These are phyloP conservation scores for Colletotrichum cereale DNA, from an alignment of 2,329 filamentous ascomycete genomes.

Conservation along the genomic window DNA sequence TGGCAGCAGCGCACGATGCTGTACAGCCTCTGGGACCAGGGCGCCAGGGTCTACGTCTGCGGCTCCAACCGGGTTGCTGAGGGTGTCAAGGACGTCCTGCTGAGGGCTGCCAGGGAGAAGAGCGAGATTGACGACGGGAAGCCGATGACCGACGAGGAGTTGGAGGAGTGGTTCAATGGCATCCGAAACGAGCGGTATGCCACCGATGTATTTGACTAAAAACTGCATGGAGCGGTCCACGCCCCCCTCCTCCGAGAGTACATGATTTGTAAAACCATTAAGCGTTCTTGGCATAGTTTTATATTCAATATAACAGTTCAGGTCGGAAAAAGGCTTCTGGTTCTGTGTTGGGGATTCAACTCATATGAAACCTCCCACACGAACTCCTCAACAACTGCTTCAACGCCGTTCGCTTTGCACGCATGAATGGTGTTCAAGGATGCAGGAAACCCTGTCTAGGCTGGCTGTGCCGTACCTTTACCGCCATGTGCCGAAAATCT, in stretches of 20 bases:
- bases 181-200: conserved; percentile 68
- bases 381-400: too few relatives aligned
- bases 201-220: conserved; percentile 71
- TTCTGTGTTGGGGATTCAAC: too few relatives aligned
- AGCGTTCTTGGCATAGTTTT: not conserved
- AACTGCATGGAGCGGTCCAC: too few relatives aligned
- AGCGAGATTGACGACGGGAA: conserved; percentile 48
- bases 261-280: not conserved
- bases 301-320: not conserved
- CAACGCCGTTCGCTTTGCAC: not conserved
- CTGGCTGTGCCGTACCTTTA: not conserved
- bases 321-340: not conserved
- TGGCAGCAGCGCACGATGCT: conserved; percentile 50
- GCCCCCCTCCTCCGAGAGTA: not conserved
- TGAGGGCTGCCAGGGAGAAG: conserved; percentile 41
- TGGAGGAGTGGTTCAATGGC: conserved; percentile 61
- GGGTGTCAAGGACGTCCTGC: conserved; percentile 51
- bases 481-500: not conserved
- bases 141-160: conserved; percentile 48
- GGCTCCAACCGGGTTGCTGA: conserved; percentile 62
- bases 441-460: too few relatives aligned
- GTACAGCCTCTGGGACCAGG: conserved; percentile 50
- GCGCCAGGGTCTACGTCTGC: conserved; percentile 71
- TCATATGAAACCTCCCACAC: not conserved
- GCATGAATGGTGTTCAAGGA: not conserved